Percentiles rank a stretch among this genome's conserved stretches.
Evolutionary conservation across 352 stramenopile genomes (phyloP).

Genomic region (Phytopythium montanum): DNA sequence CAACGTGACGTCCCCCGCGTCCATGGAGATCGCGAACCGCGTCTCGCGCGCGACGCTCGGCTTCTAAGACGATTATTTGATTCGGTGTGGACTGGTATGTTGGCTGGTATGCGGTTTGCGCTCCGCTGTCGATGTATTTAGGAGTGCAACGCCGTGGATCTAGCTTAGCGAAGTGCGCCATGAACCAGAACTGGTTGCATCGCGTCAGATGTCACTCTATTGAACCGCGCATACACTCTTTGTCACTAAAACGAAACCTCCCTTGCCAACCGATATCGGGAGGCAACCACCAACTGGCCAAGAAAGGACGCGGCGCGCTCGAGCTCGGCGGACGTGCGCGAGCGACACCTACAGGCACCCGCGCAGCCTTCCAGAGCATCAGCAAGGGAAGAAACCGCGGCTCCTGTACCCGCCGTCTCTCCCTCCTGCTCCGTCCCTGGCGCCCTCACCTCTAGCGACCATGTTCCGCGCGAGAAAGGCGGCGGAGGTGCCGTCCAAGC

Average conservation of each 20-base stretch:
- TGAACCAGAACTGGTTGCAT: neutral
- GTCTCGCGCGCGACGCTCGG: constrained; percentile 60
- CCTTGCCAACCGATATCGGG: neutral
- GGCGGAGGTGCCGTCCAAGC: constrained; percentile 60
- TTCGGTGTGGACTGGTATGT: neutral
- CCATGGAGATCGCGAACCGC: constrained; percentile 33
- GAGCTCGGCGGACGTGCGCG: neutral
- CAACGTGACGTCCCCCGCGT: constrained; percentile 19
- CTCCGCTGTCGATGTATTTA: neutral
- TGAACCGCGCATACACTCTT: too few species aligned
- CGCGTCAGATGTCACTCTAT: too few species aligned
- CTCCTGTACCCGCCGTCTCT: too few species aligned
- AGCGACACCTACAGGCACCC: neutral
- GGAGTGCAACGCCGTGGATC: too few species aligned
- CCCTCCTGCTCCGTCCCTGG: too few species aligned
- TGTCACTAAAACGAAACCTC: constrained; percentile 1
- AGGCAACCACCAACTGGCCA: neutral
- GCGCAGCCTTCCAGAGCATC: too few species aligned
- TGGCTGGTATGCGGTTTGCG: neutral
- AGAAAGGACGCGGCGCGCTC: neutral
- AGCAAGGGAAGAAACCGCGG: neutral
- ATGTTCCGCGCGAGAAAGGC: constrained; percentile 81
- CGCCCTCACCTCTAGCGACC: neutral
- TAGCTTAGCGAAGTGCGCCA: neutral
- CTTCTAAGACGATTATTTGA: constrained; percentile 34